Evolutionary conservation across 2,329 filamentous ascomycete genomes (phyloP).

Genomic region (Colletotrichum neosansevieriae): DNA sequence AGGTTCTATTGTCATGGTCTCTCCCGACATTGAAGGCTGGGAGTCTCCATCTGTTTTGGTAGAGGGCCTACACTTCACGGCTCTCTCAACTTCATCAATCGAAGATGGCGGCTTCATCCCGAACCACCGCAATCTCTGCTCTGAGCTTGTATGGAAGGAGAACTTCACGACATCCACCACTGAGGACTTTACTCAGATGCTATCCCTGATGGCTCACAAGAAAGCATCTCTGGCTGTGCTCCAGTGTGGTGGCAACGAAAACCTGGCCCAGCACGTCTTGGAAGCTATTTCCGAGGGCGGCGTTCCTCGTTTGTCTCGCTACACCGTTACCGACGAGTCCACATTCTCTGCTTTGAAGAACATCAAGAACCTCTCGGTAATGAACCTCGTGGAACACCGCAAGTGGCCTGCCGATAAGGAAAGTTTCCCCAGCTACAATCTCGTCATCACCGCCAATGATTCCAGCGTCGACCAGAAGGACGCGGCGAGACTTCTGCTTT

Average conservation of each 20-base stretch:
- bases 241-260: slow-evolving; percentile 50
- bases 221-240: slow-evolving; percentile 53
- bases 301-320: slow-evolving; percentile 51
- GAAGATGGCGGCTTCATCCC: slow-evolving; percentile 56
- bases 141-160: slow-evolving; percentile 61
- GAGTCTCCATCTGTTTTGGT: slow-evolving; percentile 54
- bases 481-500: slow-evolving; percentile 45
- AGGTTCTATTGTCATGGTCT: slow-evolving; percentile 57
- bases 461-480: slow-evolving; percentile 33
- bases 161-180: slow-evolving; percentile 48
- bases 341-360: slow-evolving; percentile 10
- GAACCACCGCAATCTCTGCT: slow-evolving; percentile 62
- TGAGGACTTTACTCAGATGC: slow-evolving; percentile 43
- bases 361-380: slow-evolving; percentile 38
- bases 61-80: slow-evolving; percentile 58
- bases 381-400: slow-evolving; percentile 48
- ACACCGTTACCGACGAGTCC: slow-evolving; percentile 46
- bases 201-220: slow-evolving; percentile 54
- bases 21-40: slow-evolving; percentile 47
- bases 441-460: slow-evolving; percentile 47
- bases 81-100: slow-evolving; percentile 47
- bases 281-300: slow-evolving; percentile 43
- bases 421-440: slow-evolving; percentile 47
- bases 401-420: slow-evolving; percentile 41
- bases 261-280: slow-evolving; percentile 45